Evolutionary conservation across 2,329 filamentous ascomycete genomes (phyloP), one percentile per base, ranked within the genome.

Genomic region (Westerdykella sp.): DNA sequence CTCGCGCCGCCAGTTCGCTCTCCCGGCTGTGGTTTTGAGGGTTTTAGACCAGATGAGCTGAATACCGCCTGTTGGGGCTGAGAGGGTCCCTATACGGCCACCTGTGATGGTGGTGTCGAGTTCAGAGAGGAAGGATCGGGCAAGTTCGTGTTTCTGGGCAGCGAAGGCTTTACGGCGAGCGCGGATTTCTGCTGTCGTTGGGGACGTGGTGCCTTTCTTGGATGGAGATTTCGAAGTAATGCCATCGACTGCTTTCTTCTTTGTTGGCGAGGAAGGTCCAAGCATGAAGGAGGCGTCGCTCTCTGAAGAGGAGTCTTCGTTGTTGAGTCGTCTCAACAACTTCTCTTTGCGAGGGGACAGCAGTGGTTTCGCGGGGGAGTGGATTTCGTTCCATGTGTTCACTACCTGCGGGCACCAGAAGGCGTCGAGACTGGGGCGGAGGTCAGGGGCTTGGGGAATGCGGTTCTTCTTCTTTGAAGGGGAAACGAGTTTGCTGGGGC

Each of bases 21-120:
- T 66, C 30, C 87, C 87, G 12, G 87, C 87, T 0, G 87, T 91
- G 1, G 84, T 85, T 59, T 84, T 85, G 40, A 93, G 77, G n/a
- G 79, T 87, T 54, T 84, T 87, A 47, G 76, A 82, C 87, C 87
- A 93, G 35, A 79, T 67, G 31, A 91, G 73, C 43, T 78, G 77
- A 37, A 91, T 75, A 1, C 87, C 87, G 14, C 86, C 85, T 0
- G 84, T 85, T 0, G 73, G 66, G 2, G 73, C 70, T 0, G 84
- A 73, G 15, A 89, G 71, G 18, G 72, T 55, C 1, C 70, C 62
- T 6, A 93, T 76, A 47, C 74, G 69, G 7, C 83, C 80, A 2
- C 72, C 54, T 0, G 83, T 82, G 52, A 91, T 78, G 32, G 68
- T 72, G 0, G 60, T 54, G 62, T 93, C 87, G n/a, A 93, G 78